Conservation (phyloP, 177 flowering plant species). For the Telopea speciosissima region DNA sequence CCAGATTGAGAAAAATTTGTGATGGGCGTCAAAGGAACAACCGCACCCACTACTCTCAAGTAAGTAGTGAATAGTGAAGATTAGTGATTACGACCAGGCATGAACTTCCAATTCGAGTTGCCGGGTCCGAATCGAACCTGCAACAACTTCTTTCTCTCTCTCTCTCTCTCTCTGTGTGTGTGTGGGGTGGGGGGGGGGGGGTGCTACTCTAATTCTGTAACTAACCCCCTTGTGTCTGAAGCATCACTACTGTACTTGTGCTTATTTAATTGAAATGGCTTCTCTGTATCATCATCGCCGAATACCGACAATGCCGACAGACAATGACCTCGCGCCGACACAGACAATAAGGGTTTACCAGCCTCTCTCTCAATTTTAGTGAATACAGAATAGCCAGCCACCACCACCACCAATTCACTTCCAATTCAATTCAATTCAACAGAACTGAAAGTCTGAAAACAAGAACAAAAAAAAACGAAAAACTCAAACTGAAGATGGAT, state of each 20-base stretch:
- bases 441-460: background rate
- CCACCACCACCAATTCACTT: constrained; percentile 9
- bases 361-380: background rate
- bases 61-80: too few species aligned
- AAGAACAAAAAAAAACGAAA: background rate
- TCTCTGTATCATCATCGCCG: constrained; percentile 20
- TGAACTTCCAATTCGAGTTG: constrained; percentile 1
- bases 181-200: too few species aligned
- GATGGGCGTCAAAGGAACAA: background rate
- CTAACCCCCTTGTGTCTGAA: constrained; percentile 2
- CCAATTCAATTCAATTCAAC: constrained; percentile 1
- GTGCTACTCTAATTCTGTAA: background rate
- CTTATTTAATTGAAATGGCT: constrained; percentile 11
- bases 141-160: constrained; percentile 2
- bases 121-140: background rate
- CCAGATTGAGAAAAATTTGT: constrained; percentile 12
- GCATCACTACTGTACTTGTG: constrained; percentile 11
- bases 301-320: constrained; percentile 62
- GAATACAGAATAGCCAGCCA: constrained; percentile 7
- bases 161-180: too few species aligned
- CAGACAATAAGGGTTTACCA: constrained; percentile 12
- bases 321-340: constrained; percentile 64
- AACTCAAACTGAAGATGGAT: background rate
- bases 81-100: background rate
- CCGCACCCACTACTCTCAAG: constrained; percentile 4